Percentiles rank a stretch among this genome's conserved stretches.
These are phyloP conservation scores for Apocynum venetum DNA, from an alignment of 257 asterid species.

Conservation along the genomic window DNA sequence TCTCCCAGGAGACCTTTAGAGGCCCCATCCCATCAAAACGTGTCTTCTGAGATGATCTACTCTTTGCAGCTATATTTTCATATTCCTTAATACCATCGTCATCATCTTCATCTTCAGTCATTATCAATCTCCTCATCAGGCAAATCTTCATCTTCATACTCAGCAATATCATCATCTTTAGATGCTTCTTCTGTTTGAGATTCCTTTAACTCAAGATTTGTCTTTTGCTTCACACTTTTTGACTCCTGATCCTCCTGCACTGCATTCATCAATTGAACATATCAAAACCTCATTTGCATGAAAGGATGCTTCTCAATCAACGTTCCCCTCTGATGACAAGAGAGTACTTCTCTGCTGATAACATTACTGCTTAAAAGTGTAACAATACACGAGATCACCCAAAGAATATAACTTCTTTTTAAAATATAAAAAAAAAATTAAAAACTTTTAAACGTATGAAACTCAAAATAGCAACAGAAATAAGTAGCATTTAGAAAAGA, in stretches of 20 bases:
- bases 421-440: no score
- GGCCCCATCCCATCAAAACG: constrained; percentile 10
- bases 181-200: constrained; percentile 30
- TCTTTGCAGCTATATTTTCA: constrained; percentile 3
- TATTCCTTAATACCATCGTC: constrained; percentile 12
- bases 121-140: constrained; percentile 25
- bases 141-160: constrained; percentile 36
- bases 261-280: constrained; percentile 50
- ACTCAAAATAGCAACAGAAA: no score
- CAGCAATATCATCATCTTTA: constrained; percentile 28
- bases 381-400: no score
- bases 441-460: no score
- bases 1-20: constrained; percentile 18
- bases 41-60: constrained; percentile 11
- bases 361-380: no score
- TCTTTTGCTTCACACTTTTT: constrained; percentile 29
- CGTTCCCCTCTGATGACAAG: neutral
- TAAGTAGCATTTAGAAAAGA: no score
- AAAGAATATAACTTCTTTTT: no score
- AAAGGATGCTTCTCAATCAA: constrained; percentile 6
- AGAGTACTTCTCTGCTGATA: no score
- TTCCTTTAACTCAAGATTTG: constrained; percentile 27
- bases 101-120: constrained; percentile 25
- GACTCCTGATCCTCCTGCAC: constrained; percentile 39
- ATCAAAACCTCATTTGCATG: constrained; percentile 1